A percentile compares a stretch with the other conserved stretches of the same genome.
Evolutionary conservation across 164 flowering plant genomes (phyloP).

Genomic region (Macadamia tetraphylla): DNA sequence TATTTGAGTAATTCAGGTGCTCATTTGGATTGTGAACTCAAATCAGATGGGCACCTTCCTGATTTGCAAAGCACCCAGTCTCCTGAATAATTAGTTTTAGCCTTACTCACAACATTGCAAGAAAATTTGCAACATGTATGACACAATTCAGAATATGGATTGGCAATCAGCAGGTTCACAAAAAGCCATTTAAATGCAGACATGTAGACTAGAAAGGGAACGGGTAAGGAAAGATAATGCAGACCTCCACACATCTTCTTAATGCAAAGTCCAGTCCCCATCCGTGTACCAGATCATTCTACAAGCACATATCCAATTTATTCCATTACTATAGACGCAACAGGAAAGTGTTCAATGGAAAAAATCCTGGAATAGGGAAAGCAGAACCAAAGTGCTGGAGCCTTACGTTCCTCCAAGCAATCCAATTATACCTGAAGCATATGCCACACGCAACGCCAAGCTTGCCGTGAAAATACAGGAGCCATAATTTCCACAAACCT

Average conservation of each 20-base stretch:
- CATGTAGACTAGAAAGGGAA: background rate
- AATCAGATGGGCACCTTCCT: background rate
- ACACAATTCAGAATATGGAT: background rate
- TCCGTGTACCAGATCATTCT: slow-evolving; percentile 99
- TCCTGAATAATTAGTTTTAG: background rate
- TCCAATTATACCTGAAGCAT: slow-evolving; percentile 67
- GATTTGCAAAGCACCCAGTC: background rate
- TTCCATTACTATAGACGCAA: background rate
- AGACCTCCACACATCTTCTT: slow-evolving; percentile 87
- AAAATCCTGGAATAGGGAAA: background rate
- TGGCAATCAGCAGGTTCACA: background rate
- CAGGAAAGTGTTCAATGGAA: background rate
- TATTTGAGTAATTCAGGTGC: background rate
- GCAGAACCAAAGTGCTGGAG: background rate
- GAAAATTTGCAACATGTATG: background rate
- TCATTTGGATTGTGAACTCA: background rate
- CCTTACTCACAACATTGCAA: background rate
- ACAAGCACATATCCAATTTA: slow-evolving; percentile 22
- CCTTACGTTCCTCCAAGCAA: background rate
- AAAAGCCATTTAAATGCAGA: background rate
- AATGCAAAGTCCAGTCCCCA: slow-evolving; percentile 98
- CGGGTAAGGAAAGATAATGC: slow-evolving; percentile 14
- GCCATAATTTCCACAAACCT: slow-evolving; percentile 99
- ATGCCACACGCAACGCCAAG: slow-evolving; percentile 97
- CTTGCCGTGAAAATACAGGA: slow-evolving; percentile 82